A percentile compares a stretch with the other conserved stretches of the same genome.
These are phyloP conservation scores for Scleroderma bovista DNA, from an alignment of 768 basidiomycete species.

Conservation along the genomic window DNA sequence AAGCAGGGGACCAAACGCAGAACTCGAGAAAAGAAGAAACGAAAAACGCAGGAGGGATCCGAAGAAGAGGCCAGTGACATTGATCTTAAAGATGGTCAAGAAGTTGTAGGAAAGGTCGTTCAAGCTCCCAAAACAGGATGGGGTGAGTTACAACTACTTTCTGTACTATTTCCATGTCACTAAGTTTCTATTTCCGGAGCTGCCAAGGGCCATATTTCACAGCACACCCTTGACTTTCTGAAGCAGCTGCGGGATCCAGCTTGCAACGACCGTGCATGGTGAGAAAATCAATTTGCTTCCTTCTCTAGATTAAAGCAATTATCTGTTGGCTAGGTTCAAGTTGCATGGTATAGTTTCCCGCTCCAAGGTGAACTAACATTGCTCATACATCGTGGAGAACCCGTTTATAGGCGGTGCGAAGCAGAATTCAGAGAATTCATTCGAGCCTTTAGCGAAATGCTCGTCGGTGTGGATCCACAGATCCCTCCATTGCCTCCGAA, in stretches of 20 bases:
- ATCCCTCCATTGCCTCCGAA: conserved; percentile 87
- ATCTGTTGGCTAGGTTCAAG: conserved; percentile 61
- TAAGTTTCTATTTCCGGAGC: conserved; percentile 37
- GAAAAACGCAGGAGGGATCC: conserved; percentile 10
- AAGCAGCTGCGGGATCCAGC: conserved; percentile 61
- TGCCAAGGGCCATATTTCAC: conserved; percentile 79
- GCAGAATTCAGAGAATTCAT: conserved; percentile 87
- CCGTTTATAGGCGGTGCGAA: conserved; percentile 51
- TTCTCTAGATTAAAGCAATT: not conserved
- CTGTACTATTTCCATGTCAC: not conserved
- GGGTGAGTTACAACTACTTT: conserved; percentile 39
- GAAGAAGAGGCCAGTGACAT: conserved; percentile 32
- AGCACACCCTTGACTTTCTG: conserved; percentile 81
- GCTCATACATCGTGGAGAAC: conserved; percentile 13
- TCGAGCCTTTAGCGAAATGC: conserved; percentile 57
- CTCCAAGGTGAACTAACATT: not conserved
- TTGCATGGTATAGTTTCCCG: conserved; percentile 49
- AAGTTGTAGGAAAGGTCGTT: conserved; percentile 70
- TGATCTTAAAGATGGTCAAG: conserved; percentile 57
- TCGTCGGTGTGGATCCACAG: conserved; percentile 72
- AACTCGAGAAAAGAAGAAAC: conserved; percentile 20
- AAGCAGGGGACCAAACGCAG: conserved; percentile 20
- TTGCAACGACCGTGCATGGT: conserved; percentile 86
- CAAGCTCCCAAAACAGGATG: conserved; percentile 80
- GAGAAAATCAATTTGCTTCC: conserved; percentile 8